Percentiles rank a stretch among this genome's conserved stretches.
These are phyloP conservation scores for Pseudoperonospora humuli DNA, from an alignment of 352 stramenopile species.

Conservation along the genomic window DNA sequence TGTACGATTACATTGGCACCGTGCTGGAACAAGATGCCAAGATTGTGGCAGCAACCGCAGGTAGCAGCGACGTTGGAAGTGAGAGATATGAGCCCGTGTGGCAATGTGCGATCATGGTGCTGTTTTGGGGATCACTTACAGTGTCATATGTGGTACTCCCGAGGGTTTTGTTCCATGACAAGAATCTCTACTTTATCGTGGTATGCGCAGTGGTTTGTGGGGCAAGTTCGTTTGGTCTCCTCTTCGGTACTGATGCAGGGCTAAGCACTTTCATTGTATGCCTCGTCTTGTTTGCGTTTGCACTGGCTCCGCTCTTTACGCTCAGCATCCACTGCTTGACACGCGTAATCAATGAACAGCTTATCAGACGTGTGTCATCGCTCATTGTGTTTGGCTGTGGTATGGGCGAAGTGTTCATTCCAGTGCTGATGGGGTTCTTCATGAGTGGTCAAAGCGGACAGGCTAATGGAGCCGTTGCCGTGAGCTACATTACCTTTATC, in stretches of 20 bases:
- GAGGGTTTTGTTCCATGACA: slow-evolving; percentile 66
- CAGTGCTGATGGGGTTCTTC: slow-evolving; percentile 83
- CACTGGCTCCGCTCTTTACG: slow-evolving; percentile 73
- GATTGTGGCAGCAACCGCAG: slow-evolving; percentile 4
- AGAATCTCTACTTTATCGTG: slow-evolving; percentile 75
- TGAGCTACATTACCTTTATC: slow-evolving; percentile 78
- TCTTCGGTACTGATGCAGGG: slow-evolving; percentile 52
- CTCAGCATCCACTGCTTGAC: slow-evolving; percentile 78
- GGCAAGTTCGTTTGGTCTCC: slow-evolving; percentile 53
- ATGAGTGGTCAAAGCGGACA: slow-evolving; percentile 77
- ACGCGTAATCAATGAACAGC: slow-evolving; percentile 70
- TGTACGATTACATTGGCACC: slow-evolving; percentile 72
- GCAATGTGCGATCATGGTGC: slow-evolving; percentile 58
- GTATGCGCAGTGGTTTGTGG: slow-evolving; percentile 56
- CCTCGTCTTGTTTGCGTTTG: slow-evolving; percentile 52
- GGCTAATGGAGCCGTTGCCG: slow-evolving; percentile 56
- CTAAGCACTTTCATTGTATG: slow-evolving; percentile 44
- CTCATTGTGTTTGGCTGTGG: slow-evolving; percentile 81
- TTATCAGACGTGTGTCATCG: slow-evolving; percentile 71
- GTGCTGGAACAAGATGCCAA: slow-evolving; percentile 30
- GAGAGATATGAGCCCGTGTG: slow-evolving; percentile 32
- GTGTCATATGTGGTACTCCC: slow-evolving; percentile 74
- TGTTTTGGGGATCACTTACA: slow-evolving; percentile 67
- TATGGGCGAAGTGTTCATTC: slow-evolving; percentile 79
- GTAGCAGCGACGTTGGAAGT: slow-evolving; percentile 8